Conservation (phyloP, 176 grass and related monocot genomes). For the Chloris gayana region DNA sequence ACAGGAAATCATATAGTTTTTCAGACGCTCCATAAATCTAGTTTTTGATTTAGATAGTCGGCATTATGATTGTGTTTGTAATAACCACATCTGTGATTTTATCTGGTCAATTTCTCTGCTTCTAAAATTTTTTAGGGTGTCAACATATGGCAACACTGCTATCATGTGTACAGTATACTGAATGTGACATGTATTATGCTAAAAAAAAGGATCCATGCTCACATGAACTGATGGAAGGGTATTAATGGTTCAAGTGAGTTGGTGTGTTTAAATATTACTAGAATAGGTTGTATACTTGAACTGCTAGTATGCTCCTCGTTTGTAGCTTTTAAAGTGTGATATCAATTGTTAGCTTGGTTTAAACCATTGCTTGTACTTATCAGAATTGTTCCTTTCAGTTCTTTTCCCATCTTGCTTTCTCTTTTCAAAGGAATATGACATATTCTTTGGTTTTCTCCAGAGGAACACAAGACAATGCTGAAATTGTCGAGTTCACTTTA, state of each 20-base stretch:
- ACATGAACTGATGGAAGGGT: background rate
- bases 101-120: background rate
- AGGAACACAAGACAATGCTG: constrained; percentile 34
- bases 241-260: background rate
- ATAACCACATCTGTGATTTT: background rate
- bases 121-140: background rate
- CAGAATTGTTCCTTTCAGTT: constrained; percentile 25
- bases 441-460: constrained; percentile 40
- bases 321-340: background rate
- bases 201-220: background rate
- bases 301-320: background rate
- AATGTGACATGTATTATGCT: background rate
- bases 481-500: constrained; percentile 62
- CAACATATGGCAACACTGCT: background rate
- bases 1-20: constrained; percentile 16
- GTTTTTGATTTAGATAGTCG: background rate
- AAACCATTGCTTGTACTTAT: constrained; percentile 18
- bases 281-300: background rate
- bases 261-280: background rate
- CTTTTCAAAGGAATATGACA: constrained; percentile 12
- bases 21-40: background rate
- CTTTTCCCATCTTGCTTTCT: background rate
- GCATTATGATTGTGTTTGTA: constrained; percentile 7
- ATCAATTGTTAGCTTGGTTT: background rate
- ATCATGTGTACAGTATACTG: background rate